phyloP scores from a whole-genome alignment of 176 grass and related monocot genomes.

The Aegilops longissima region DNA sequence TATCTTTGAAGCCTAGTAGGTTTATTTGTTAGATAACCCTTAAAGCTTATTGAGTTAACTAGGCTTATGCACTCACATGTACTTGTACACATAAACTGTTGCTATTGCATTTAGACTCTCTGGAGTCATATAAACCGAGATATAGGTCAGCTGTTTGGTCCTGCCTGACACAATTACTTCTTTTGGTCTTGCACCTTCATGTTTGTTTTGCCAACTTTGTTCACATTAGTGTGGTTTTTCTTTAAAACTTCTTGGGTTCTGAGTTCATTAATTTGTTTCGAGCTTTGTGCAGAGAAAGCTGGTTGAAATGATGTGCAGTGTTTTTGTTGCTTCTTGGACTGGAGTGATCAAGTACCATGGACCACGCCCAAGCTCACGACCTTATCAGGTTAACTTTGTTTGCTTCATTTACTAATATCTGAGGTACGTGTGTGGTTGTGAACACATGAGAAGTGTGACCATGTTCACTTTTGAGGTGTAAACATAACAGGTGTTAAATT shows the following conservation, averaged over 20 bases:
- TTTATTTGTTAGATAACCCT: not conserved
- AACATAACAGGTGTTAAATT: not conserved
- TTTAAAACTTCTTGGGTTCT: slow-evolving; percentile 15
- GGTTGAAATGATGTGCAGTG: slow-evolving; percentile 98
- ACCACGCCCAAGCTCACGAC: slow-evolving; percentile 89
- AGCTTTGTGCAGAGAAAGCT: slow-evolving; percentile 70
- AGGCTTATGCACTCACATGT: not conserved
- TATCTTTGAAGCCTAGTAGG: not conserved
- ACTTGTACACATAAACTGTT: not conserved
- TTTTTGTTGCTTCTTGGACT: slow-evolving; percentile 97
- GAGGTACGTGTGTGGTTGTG: not conserved
- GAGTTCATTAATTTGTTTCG: slow-evolving; percentile 23
- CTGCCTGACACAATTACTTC: not conserved
- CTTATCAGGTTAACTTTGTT: slow-evolving; percentile 65
- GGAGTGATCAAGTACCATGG: slow-evolving; percentile 96
- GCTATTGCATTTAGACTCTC: not conserved
- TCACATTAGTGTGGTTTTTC: slow-evolving; percentile 17
- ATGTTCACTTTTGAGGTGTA: not conserved
- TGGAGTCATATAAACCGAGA: not conserved
- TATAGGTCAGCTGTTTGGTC: not conserved
- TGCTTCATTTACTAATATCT: slow-evolving; percentile 9
- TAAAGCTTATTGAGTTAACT: not conserved
- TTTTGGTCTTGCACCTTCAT: not conserved
- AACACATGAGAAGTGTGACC: not conserved
- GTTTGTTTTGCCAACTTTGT: not conserved